Conservation (phyloP, 2,329 filamentous ascomycete genomes). For the Bipolaris zeicola region DNA sequence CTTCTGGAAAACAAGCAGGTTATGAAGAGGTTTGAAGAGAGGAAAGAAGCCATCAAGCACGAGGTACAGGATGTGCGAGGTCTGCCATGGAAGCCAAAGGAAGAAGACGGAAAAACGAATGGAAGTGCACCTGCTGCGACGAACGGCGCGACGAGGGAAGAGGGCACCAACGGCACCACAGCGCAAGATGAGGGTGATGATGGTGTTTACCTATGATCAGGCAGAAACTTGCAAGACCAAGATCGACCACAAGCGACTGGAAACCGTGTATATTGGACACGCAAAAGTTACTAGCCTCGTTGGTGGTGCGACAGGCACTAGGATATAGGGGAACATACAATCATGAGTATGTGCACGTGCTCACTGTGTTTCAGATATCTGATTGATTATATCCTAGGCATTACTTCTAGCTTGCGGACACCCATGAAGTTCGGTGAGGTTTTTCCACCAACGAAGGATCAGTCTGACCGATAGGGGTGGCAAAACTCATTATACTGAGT, state of each 20-base stretch:
- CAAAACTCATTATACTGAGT: no score
- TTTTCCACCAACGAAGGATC: no score
- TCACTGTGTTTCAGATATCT: no score
- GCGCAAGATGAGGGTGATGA: not conserved
- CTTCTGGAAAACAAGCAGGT: conserved; percentile 74
- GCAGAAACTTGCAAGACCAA: not conserved
- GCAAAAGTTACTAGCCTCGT: not conserved
- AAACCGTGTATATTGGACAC: not conserved
- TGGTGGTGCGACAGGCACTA: not conserved
- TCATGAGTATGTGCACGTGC: not conserved
- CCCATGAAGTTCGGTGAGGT: no score
- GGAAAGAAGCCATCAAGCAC: conserved; percentile 65
- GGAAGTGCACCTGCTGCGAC: not conserved
- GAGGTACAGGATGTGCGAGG: conserved; percentile 68
- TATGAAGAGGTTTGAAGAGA: conserved; percentile 69
- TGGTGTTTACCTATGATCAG: conserved; percentile 9
- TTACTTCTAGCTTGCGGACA: not conserved
- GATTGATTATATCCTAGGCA: not conserved
- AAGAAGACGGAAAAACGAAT: conserved; percentile 16
- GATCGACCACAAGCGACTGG: no score
- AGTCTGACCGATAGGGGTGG: no score
- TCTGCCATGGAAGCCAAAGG: conserved; percentile 55
- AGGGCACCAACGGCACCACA: not conserved
- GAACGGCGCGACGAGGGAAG: not conserved
- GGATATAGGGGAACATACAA: not conserved